Evolutionary conservation across 2,329 filamentous ascomycete species (phyloP).

Genomic region (Colletotrichum aenigma): DNA sequence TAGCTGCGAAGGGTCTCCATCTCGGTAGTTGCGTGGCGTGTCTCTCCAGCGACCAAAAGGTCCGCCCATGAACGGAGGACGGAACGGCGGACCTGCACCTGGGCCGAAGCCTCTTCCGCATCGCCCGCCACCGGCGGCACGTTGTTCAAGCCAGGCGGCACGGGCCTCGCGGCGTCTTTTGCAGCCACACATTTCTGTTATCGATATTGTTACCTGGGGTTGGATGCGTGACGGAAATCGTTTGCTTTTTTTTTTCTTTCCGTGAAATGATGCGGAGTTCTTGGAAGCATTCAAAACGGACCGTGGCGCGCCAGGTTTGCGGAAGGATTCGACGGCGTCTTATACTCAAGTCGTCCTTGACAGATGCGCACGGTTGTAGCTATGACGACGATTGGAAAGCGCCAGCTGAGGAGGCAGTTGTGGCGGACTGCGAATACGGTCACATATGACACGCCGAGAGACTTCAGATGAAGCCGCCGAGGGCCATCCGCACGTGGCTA

Average conservation of each 20-base stretch:
- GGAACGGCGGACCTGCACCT: background rate
- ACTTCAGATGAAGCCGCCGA: background rate
- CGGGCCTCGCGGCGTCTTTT: slow-evolving; percentile 14
- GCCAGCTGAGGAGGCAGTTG: background rate
- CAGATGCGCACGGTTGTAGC: background rate
- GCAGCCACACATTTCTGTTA: background rate
- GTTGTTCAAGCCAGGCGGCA: slow-evolving; percentile 13
- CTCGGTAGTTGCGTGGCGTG: background rate
- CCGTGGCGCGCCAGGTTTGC: background rate
- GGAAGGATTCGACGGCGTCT: background rate
- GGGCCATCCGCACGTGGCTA: background rate
- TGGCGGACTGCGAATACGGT: background rate
- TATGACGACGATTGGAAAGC: background rate
- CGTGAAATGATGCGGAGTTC: background rate
- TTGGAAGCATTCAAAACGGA: background rate
- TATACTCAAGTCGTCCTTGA: background rate
- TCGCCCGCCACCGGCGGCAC: background rate
- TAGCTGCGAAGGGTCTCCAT: background rate
- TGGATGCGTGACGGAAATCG: background rate
- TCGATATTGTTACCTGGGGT: background rate
- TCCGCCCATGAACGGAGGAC: background rate
- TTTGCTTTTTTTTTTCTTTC: background rate
- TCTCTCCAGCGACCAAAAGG: background rate
- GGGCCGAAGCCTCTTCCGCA: background rate
- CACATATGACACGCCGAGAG: background rate